phyloP scores from a whole-genome alignment of 2,329 filamentous ascomycete genomes.

The Cercospora brassicicola region DNA sequence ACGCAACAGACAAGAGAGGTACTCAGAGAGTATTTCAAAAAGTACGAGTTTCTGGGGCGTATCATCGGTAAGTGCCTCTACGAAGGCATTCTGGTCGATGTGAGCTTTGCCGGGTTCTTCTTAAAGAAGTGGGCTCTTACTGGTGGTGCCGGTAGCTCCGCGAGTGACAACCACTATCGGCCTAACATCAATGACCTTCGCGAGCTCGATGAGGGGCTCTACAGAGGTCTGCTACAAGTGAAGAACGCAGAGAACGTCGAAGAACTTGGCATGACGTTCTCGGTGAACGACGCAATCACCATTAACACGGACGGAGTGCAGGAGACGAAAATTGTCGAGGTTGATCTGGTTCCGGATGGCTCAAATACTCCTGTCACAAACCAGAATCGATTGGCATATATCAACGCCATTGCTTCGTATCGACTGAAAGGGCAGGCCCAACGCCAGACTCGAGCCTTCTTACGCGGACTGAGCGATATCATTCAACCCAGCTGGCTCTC shows the following conservation, averaged over 20 bases:
- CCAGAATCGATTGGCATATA: slow-evolving; percentile 89
- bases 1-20: slow-evolving; percentile 18
- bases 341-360: slow-evolving; percentile 74
- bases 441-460: slow-evolving; percentile 81
- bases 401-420: slow-evolving; percentile 85
- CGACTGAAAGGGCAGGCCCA: slow-evolving; percentile 78
- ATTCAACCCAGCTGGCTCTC: slow-evolving; percentile 90
- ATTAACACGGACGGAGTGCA: slow-evolving; percentile 42
- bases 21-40: slow-evolving; percentile 56
- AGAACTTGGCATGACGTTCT: slow-evolving; percentile 83
- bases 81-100: slow-evolving; percentile 91
- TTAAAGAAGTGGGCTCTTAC: slow-evolving; percentile 89
- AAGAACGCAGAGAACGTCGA: slow-evolving; percentile 84
- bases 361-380: slow-evolving; percentile 80
- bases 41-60: slow-evolving; percentile 88
- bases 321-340: slow-evolving; percentile 59
- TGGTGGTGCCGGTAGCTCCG: slow-evolving; percentile 61
- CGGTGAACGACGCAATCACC: slow-evolving; percentile 64
- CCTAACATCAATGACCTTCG: slow-evolving; percentile 93
- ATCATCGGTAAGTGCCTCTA: slow-evolving; percentile 96
- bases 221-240: slow-evolving; percentile 76
- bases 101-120: slow-evolving; percentile 93
- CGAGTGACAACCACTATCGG: slow-evolving; percentile 72
- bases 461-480: slow-evolving; percentile 80
- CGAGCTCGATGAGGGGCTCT: slow-evolving; percentile 86